Evolutionary conservation across 345 rosid genomes (phyloP), one percentile per base, ranked within the genome.

Genomic region (Capsella bursapastoris): DNA sequence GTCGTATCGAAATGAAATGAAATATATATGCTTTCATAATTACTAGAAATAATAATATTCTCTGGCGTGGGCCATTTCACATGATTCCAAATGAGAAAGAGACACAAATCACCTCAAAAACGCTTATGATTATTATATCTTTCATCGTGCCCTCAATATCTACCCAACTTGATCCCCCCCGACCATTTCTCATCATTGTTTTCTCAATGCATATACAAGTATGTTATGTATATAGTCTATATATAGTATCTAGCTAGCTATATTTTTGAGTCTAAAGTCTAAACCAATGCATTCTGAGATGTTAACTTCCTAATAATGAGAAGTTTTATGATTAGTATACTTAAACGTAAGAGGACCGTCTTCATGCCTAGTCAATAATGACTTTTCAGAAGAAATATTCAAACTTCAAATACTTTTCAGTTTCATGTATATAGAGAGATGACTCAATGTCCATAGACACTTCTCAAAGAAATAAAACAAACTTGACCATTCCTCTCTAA

Each of bases 31-130:
- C 73, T 22, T 22, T 74, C 60, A 74, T 74, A 74, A 74, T 74
- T 66, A 74, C 67, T 57, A 29, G 67, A 67, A 77, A 83, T 83
- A 86, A 86, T 85, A 86, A 82, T 81, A 86, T 83, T 86, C 90
- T 73, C 87, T 82, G 85, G 84, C 82, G 82, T 84, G 90, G 92
- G 88, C 87, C 92, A 72, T 81, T 50, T 59, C 67, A 67, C 80
- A 73, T 79, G 75, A 84, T 88, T 80, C 87, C 87, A 52, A 84
- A 83, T 80, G 67, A 78, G 84, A 84, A 68, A 77, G 80, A 56
- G 74, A 83, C 89, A 84, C 86, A 80, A 80, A 78, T 83, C 87
- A 78, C 84, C 72, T 66, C 75, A 77, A 75, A 58, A 75, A 58
- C 57, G 43, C 55, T 32, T 67, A 66, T 75, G 62, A 75, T 75